These are phyloP conservation scores for Aspergillus tamarii DNA, from an alignment of 2,329 filamentous ascomycete genomes.

Conservation along the genomic window DNA sequence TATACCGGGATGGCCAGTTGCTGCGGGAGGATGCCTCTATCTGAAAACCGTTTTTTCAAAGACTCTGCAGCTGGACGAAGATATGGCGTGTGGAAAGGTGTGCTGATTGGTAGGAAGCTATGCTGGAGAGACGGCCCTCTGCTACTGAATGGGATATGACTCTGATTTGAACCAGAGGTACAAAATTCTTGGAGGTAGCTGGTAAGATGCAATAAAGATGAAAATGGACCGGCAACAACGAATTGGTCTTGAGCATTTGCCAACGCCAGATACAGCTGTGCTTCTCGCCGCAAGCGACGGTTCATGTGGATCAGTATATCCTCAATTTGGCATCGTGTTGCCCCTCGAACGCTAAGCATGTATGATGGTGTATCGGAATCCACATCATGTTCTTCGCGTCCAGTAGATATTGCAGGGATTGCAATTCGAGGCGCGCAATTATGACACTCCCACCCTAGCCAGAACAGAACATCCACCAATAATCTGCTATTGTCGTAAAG, in stretches of 20 bases:
- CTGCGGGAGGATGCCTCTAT: constrained; percentile 4
- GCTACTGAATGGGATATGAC: constrained; percentile 34
- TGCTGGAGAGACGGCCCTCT: constrained; percentile 32
- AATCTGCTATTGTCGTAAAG: constrained; percentile 33
- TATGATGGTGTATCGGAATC: constrained; percentile 12
- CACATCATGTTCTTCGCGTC: neutral
- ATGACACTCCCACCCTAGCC: constrained; percentile 23
- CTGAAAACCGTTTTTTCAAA: constrained; percentile 22
- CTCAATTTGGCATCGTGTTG: constrained; percentile 2
- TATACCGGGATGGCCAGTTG: constrained; percentile 36
- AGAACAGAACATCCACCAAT: constrained; percentile 33
- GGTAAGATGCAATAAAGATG: constrained; percentile 17
- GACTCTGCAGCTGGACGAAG: constrained; percentile 29
- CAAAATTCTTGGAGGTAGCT: constrained; percentile 9
- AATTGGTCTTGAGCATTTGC: constrained; percentile 22
- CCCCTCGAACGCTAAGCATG: constrained; percentile 22
- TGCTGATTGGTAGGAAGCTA: constrained; percentile 45
- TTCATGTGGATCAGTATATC: constrained; percentile 14
- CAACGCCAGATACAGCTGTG: constrained; percentile 13
- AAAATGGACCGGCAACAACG: constrained; percentile 21
- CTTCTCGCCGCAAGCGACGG: neutral
- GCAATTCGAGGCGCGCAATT: constrained; percentile 13
- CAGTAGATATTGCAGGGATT: neutral
- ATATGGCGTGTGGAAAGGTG: constrained; percentile 46
- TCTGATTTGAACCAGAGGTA: constrained; percentile 16